Percentiles rank a stretch among this genome's conserved stretches.
phyloP scores from a whole-genome alignment of 352 stramenopile genomes.

The Blastocystis hominis region DNA sequence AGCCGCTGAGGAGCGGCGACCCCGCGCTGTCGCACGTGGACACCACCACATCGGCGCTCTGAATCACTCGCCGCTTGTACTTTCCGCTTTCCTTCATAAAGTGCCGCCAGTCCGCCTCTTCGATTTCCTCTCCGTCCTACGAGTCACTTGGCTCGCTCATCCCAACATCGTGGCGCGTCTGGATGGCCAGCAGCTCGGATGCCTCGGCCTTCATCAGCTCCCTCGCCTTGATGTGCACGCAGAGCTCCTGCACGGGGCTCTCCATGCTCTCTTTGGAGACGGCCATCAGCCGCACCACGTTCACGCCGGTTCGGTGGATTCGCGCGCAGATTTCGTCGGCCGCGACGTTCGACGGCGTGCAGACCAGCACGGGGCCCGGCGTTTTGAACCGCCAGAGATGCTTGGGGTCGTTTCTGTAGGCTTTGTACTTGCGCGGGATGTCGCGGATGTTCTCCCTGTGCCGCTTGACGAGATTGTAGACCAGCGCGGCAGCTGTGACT shows the following conservation, averaged over 20 bases:
- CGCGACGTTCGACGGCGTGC: conserved; percentile 93
- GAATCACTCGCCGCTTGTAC: conserved; percentile 81
- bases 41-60: conserved; percentile 96
- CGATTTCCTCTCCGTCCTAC: conserved; percentile 9
- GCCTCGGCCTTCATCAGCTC: background rate
- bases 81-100: background rate
- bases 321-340: conserved; percentile 95
- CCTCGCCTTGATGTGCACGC: conserved; percentile 55
- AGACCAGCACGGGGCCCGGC: conserved; percentile 85
- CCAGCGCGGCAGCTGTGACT: conserved; percentile 90
- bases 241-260: conserved; percentile 86
- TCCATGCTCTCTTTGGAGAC: conserved; percentile 88
- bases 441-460: conserved; percentile 63
- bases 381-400: background rate
- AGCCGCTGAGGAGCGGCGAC: conserved; percentile 87
- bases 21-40: conserved; percentile 94
- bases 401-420: background rate
- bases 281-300: conserved; percentile 89
- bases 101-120: background rate
- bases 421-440: background rate
- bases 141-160: background rate
- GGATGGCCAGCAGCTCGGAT: background rate
- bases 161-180: background rate
- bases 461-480: conserved; percentile 97
- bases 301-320: conserved; percentile 90